These are phyloP conservation scores for Lipomyces japonicus DNA, from an alignment of 805 yeast species.

Conservation along the genomic window DNA sequence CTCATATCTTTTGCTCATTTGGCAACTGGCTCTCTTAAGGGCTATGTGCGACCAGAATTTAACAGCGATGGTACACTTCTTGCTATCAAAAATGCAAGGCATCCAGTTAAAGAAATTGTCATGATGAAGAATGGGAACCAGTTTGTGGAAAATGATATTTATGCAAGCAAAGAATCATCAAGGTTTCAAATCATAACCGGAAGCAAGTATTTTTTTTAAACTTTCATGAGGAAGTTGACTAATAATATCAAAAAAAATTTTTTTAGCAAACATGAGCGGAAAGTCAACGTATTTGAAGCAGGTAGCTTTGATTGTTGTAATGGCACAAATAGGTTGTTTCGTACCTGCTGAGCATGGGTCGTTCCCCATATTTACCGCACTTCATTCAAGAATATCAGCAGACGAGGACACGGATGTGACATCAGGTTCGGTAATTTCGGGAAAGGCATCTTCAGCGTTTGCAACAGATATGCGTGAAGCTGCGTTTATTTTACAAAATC, in stretches of 20 bases:
- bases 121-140: constrained; percentile 24
- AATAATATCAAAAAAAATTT: not conserved
- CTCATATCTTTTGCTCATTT: constrained; percentile 34
- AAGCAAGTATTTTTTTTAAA: constrained; percentile 2
- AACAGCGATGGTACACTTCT: constrained; percentile 14
- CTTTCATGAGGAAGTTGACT: not conserved
- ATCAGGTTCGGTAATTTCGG: constrained; percentile 37
- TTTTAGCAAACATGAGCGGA: constrained; percentile 55
- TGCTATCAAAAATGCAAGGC: constrained; percentile 39
- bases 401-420: constrained; percentile 9
- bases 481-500: constrained; percentile 43
- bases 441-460: constrained; percentile 43
- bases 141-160: constrained; percentile 43
- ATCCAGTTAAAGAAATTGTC: constrained; percentile 43
- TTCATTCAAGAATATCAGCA: constrained; percentile 13
- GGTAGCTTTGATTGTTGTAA: constrained; percentile 46
- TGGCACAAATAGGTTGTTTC: constrained; percentile 58
- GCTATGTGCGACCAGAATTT: constrained; percentile 17
- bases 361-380: constrained; percentile 14
- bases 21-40: constrained; percentile 8
- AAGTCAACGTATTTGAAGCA: constrained; percentile 57
- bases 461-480: constrained; percentile 49
- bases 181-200: constrained; percentile 53
- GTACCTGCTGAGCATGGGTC: constrained; percentile 31
- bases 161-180: constrained; percentile 39